These are phyloP conservation scores for Vitis hybrid DNA, from an alignment of 177 flowering plant species.

Conservation along the genomic window DNA sequence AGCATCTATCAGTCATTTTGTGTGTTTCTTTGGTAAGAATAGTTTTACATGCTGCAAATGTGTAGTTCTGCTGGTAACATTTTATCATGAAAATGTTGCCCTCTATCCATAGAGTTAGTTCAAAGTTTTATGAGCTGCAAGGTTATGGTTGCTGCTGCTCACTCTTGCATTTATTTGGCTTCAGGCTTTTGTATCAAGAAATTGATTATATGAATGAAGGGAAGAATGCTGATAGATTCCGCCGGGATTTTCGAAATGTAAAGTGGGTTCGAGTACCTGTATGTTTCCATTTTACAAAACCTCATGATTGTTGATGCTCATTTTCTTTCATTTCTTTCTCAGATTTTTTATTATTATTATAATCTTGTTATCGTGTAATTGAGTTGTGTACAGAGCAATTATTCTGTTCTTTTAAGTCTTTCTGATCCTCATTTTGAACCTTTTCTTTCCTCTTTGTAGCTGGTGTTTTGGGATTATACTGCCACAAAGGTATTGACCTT, in stretches of 20 bases:
- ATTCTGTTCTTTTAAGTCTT: not conserved
- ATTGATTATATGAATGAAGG: constrained; percentile 98
- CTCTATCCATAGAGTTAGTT: too few relatives aligned
- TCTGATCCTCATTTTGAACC: constrained; percentile 1
- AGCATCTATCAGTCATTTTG: not conserved
- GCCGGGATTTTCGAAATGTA: constrained; percentile 89
- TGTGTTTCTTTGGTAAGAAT: not conserved
- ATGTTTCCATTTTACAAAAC: constrained; percentile 43
- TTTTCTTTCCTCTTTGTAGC: constrained; percentile 33
- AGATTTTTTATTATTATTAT: too few relatives aligned
- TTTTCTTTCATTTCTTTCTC: too few relatives aligned
- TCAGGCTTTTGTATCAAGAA: constrained; percentile 95
- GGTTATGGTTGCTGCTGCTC: too few relatives aligned
- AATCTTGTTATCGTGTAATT: too few relatives aligned
- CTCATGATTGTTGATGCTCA: too few relatives aligned
- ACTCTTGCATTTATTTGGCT: constrained; percentile 11
- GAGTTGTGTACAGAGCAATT: too few relatives aligned
- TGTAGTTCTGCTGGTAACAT: too few relatives aligned
- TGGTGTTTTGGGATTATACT: constrained; percentile 93
- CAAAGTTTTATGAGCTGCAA: too few relatives aligned
- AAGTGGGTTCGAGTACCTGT: constrained; percentile 99
- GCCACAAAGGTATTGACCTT: constrained; percentile 79
- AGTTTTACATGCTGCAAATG: too few relatives aligned
- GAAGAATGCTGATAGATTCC: constrained; percentile 93
- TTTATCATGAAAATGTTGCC: too few relatives aligned